phyloP scores from a whole-genome alignment of 768 basidiomycete species.

The Collybiopsis luxurians region DNA sequence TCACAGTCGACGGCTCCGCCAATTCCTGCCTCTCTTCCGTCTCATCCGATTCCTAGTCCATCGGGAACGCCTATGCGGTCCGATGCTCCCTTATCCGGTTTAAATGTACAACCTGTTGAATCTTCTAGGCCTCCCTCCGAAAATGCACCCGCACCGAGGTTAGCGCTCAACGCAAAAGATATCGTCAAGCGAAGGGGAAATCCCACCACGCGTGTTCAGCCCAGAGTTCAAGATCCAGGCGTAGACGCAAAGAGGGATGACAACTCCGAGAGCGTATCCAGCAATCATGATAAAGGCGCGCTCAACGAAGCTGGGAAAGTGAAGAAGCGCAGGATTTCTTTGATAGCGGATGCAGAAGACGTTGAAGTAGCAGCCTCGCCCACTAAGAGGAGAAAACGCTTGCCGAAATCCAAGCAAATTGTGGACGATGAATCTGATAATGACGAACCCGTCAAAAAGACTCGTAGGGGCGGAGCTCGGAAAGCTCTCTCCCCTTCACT shows the following conservation, averaged over 20 bases:
- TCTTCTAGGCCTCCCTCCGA: neutral
- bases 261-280: no score
- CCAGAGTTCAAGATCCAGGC: neutral
- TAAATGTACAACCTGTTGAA: no score
- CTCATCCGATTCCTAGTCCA: neutral
- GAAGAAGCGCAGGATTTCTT: neutral
- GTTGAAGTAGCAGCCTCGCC: neutral
- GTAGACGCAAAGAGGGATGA: neutral
- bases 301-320: neutral
- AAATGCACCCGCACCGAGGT: neutral
- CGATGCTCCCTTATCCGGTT: conserved; percentile 16
- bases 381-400: conserved; percentile 11
- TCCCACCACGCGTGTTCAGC: neutral
- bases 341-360: neutral
- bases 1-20: neutral
- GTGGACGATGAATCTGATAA: neutral
- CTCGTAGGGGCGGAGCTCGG: conserved; percentile 14
- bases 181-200: neutral
- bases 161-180: neutral
- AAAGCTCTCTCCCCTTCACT: conserved; percentile 47
- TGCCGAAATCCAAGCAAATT: neutral
- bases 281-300: neutral
- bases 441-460: neutral
- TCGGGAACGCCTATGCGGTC: neutral
- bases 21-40: neutral